Percentiles rank a stretch among this genome's conserved stretches.
Evolutionary conservation across 2,329 filamentous ascomycete species (phyloP).

Genomic region (Fusarium sp.): DNA sequence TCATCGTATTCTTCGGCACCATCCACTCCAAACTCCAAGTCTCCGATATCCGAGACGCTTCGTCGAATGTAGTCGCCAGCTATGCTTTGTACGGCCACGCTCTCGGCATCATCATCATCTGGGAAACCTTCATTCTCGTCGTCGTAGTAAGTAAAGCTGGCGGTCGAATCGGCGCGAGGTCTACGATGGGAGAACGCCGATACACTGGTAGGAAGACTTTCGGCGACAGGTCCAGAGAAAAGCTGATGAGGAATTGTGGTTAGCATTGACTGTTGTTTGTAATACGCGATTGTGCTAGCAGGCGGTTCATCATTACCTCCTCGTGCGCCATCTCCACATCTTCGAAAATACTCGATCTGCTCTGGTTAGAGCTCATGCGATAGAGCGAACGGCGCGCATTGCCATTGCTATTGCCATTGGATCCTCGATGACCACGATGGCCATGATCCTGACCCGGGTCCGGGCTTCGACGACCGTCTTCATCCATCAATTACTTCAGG

Average conservation of each 20-base stretch:
- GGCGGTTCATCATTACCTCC: conserved; percentile 69
- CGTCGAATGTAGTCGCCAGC: conserved; percentile 47
- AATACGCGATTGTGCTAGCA: not conserved
- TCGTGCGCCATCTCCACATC: conserved; percentile 99
- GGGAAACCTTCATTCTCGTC: conserved; percentile 64
- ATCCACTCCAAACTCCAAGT: conserved; percentile 55
- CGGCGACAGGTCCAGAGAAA: conserved; percentile 91
- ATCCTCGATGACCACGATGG: conserved; percentile 21
- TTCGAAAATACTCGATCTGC: conserved; percentile 84
- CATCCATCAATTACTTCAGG: conserved; percentile 46
- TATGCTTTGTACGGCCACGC: conserved; percentile 39
- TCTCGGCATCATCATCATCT: conserved; percentile 50
- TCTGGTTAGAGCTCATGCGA: conserved; percentile 76
- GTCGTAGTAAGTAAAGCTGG: conserved; percentile 92
- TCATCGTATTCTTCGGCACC: conserved; percentile 57
- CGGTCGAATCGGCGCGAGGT: conserved; percentile 81
- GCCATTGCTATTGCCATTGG: conserved; percentile 43
- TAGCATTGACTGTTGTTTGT: conserved; percentile 2
- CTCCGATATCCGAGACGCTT: conserved; percentile 56
- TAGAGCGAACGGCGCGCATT: conserved; percentile 61
- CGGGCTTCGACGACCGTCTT: conserved; percentile 43
- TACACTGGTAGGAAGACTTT: conserved; percentile 93
- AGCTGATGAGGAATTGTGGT: conserved; percentile 60
- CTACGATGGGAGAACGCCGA: conserved; percentile 92
- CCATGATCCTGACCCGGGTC: conserved; percentile 37